phyloP scores from a whole-genome alignment of 2,329 filamentous ascomycete genomes.

The Cadophora luteo-olivacea region DNA sequence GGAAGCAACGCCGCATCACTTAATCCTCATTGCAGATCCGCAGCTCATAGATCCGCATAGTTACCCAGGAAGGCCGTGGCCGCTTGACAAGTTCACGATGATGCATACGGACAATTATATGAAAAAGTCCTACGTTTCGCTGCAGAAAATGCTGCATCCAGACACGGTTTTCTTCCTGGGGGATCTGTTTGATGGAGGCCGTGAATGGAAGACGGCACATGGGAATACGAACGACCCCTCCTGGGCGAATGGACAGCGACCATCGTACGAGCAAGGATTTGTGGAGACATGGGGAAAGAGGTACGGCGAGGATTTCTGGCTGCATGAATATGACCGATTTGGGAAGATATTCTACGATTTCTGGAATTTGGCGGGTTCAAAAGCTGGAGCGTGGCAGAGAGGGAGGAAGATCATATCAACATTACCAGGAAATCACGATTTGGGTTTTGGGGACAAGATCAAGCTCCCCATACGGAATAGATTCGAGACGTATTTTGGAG shows the following conservation, averaged over 20 bases:
- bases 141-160: slow-evolving; percentile 79
- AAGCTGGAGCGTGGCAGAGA: slow-evolving; percentile 63
- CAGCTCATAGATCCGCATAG: slow-evolving; percentile 79
- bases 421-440: slow-evolving; percentile 92
- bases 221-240: slow-evolving; percentile 65
- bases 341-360: slow-evolving; percentile 81
- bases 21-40: slow-evolving; percentile 73
- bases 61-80: slow-evolving; percentile 75
- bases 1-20: slow-evolving; percentile 77
- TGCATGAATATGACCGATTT: slow-evolving; percentile 85
- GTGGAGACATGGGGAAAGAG: slow-evolving; percentile 73
- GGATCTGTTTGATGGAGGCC: slow-evolving; percentile 92
- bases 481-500: slow-evolving; percentile 88
- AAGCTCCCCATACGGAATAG: slow-evolving; percentile 80
- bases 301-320: slow-evolving; percentile 85
- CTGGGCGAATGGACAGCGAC: slow-evolving; percentile 60
- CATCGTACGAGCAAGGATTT: slow-evolving; percentile 57
- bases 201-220: slow-evolving; percentile 84
- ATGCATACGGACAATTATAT: slow-evolving; percentile 90
- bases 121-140: slow-evolving; percentile 77
- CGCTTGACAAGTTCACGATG: slow-evolving; percentile 69
- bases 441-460: slow-evolving; percentile 88
- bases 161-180: slow-evolving; percentile 91
- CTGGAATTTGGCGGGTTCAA: slow-evolving; percentile 64
- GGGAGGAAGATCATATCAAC: slow-evolving; percentile 83